phyloP scores from a whole-genome alignment of 192 early-diverging fungal genomes.

The Coemansia asiatica region DNA sequence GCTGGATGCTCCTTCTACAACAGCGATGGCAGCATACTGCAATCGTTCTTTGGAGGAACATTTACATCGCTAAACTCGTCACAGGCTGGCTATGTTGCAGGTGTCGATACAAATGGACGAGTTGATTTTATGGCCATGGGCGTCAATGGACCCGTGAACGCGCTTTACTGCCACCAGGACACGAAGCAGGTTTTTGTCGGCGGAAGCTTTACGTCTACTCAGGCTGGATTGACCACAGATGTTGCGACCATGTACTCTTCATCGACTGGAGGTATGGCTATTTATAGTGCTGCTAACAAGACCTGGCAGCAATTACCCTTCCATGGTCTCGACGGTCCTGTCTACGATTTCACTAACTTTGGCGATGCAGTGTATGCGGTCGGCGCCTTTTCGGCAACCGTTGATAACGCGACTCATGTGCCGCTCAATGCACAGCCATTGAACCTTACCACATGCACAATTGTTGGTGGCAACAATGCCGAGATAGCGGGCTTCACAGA shows the following conservation, averaged over 20 bases:
- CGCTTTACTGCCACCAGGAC: constrained; percentile 48
- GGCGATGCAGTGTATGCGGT: constrained; percentile 63
- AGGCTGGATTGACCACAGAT: constrained; percentile 15
- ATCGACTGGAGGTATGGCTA: constrained; percentile 35
- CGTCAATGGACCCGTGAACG: constrained; percentile 46
- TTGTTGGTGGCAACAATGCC: constrained; percentile 59
- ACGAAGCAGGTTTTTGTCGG: constrained; percentile 50
- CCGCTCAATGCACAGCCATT: constrained; percentile 56
- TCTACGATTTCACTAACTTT: constrained; percentile 59
- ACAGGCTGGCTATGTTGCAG: constrained; percentile 37
- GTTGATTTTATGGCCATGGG: constrained; percentile 43
- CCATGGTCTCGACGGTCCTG: constrained; percentile 68
- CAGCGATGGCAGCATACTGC: constrained; percentile 20
- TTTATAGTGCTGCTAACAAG: constrained; percentile 31
- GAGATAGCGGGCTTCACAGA: constrained; percentile 35
- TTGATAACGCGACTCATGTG: constrained; percentile 60
- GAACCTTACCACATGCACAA: constrained; percentile 43
- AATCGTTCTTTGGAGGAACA: constrained; percentile 48
- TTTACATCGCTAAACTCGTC: constrained; percentile 38
- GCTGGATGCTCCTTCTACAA: constrained; percentile 46
- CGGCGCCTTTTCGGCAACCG: constrained; percentile 66
- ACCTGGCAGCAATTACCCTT: constrained; percentile 63
- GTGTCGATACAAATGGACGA: constrained; percentile 21
- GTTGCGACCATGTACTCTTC: constrained; percentile 33
- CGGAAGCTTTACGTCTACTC: constrained; percentile 51